Base-by-base conservation (phyloP, 2,329 filamentous ascomycete species). In the Tympanopsis confertula region DNA sequence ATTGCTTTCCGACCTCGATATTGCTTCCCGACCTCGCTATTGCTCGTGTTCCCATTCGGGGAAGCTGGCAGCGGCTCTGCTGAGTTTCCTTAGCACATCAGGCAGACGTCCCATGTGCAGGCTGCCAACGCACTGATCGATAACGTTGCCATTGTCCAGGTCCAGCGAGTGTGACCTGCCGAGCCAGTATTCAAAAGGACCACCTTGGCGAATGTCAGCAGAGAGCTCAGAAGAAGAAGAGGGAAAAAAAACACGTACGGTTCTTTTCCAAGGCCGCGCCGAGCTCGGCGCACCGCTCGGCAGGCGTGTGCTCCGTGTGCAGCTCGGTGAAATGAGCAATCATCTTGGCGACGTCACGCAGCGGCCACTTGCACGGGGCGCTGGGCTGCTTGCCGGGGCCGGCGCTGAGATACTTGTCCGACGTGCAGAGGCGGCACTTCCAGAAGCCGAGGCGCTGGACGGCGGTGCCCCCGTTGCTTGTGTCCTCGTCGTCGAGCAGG, bases 121-220 rank as follows among this genome's bases (percentile, higher is more conserved):
- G 14, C 44, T 48, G 2, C 39, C 42, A 38, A 68, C 51, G 24
- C 54, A 55, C 14, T 60, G 50, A 18, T 61, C 57, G 5, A 66
- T 56, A 20, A 59, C 36, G 3, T 43, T 41, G 2, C 44, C 39
- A 37, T 62, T 53, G 1, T 54, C 49, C 7, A 61, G 45, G 15
- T 59, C 56, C 41, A 62, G 57, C 4, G 47, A 47, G 30, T 59
- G 57, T 4, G 63, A 64, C 26, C 57, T 53, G 7, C 57, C 56
- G n/a, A 66, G 51, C 63, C 63, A 68, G 46, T 68, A 65, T 48
- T 63, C 58, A 41, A 68, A 65, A 0, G 64, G 63, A 0, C 64
- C 63, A 4, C 57, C 59, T 63, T 22, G 24, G 24, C n/a, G 10
- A 10, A n/a, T 28, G n/a, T 28, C 10, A 22, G 13, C 32, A 18